Percentiles rank a stretch among this genome's conserved stretches.
These are phyloP conservation scores for Talaromyces funiculosus DNA, from an alignment of 2,329 filamentous ascomycete genomes.

Conservation along the genomic window DNA sequence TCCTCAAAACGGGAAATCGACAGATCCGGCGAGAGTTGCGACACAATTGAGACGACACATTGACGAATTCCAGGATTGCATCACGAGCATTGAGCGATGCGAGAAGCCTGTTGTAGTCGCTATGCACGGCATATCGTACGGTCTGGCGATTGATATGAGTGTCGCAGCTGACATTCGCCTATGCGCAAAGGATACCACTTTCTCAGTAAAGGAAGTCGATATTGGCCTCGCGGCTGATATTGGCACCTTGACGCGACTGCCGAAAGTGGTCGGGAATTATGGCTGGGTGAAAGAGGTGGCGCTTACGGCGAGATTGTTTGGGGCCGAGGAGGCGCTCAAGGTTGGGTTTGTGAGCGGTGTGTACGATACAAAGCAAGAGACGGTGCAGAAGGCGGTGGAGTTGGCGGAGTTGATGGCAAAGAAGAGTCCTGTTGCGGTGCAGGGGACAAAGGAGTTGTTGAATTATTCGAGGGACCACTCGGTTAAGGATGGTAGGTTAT, in stretches of 20 bases:
- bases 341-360: constrained; percentile 42
- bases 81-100: constrained; percentile 73
- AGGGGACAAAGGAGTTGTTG: constrained; percentile 80
- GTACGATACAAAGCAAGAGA: constrained; percentile 51
- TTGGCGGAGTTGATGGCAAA: constrained; percentile 61
- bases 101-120: constrained; percentile 86
- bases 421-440: constrained; percentile 84
- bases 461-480: constrained; percentile 75
- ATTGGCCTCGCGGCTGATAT: constrained; percentile 47
- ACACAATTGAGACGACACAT: constrained; percentile 62
- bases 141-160: constrained; percentile 65
- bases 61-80: constrained; percentile 71
- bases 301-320: constrained; percentile 40
- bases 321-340: constrained; percentile 39
- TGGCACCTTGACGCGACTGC: constrained; percentile 42
- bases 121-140: constrained; percentile 71
- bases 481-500: constrained; percentile 63
- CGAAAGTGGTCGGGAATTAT: constrained; percentile 42
- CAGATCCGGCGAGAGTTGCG: constrained; percentile 62
- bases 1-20: constrained; percentile 22
- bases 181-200: constrained; percentile 31
- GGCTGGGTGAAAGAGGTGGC: constrained; percentile 47
- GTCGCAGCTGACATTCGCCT: constrained; percentile 41
- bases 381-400: constrained; percentile 58
- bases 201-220: constrained; percentile 46